Percentiles rank a stretch among this genome's conserved stretches.
phyloP scores from a whole-genome alignment of 129 eudicot genomes.

The Deinandra increscens region DNA sequence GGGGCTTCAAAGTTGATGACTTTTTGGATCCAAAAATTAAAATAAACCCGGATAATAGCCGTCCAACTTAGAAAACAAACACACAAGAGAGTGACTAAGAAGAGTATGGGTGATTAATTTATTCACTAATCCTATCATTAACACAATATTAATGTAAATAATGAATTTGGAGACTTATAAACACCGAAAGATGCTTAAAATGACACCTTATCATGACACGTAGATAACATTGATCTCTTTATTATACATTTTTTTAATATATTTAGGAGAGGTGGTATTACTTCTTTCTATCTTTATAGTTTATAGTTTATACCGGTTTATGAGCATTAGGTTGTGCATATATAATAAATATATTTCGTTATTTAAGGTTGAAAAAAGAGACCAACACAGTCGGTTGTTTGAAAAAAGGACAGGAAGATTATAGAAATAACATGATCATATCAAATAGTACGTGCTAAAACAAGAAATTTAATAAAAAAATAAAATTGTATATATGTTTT shows the following conservation, averaged over 20 bases:
- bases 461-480: too few relatives aligned
- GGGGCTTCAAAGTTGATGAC: slow-evolving; percentile 30
- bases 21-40: slow-evolving; percentile 24
- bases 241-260: slow-evolving; percentile 13
- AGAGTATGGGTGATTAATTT: slow-evolving; percentile 19
- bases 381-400: background rate
- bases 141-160: slow-evolving; percentile 12
- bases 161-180: slow-evolving; percentile 20
- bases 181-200: slow-evolving; percentile 31
- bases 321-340: too few relatives aligned
- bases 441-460: background rate
- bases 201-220: slow-evolving; percentile 28
- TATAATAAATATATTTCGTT: too few relatives aligned
- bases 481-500: too few relatives aligned
- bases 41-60: slow-evolving; percentile 7
- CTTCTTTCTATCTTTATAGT: background rate
- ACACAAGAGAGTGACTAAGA: slow-evolving; percentile 12
- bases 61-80: slow-evolving; percentile 25
- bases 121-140: slow-evolving; percentile 32
- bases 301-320: slow-evolving; percentile 8
- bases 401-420: background rate
- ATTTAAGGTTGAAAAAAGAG: background rate
- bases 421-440: background rate
- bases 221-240: slow-evolving; percentile 20
- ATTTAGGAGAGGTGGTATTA: background rate